These are phyloP conservation scores for Pleurostoma richardsiae DNA, from an alignment of 2,329 filamentous ascomycete species.

Conservation along the genomic window DNA sequence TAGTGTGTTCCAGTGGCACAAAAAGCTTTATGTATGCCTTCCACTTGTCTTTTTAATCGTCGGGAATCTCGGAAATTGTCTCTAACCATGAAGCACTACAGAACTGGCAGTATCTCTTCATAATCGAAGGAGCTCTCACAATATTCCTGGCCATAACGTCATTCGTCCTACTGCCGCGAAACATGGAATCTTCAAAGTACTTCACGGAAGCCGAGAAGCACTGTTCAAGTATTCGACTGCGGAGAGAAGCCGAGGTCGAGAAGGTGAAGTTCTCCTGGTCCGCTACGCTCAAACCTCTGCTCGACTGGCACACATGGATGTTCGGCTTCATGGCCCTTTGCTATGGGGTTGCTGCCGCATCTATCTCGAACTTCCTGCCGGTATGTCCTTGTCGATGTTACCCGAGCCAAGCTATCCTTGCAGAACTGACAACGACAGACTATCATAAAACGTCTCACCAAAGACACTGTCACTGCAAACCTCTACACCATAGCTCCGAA, in stretches of 20 bases:
- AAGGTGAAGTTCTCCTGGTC: constrained; percentile 12
- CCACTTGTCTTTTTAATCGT: no score
- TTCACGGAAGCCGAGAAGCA: constrained; percentile 16
- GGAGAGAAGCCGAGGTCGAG: constrained; percentile 14
- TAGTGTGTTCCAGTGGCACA: no score
- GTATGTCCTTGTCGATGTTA: constrained; percentile 8
- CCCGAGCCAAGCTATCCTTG: no score
- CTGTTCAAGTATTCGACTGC: constrained; percentile 16
- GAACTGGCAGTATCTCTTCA: constrained; percentile 18
- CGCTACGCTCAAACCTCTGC: constrained; percentile 13
- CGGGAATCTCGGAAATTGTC: no score
- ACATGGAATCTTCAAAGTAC: constrained; percentile 13
- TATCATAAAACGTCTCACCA: constrained; percentile 27
- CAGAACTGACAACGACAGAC: no score
- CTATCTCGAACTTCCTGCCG: constrained; percentile 17
- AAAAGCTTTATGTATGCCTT: no score
- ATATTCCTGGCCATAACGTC: constrained; percentile 12
- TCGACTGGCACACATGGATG: constrained; percentile 15
- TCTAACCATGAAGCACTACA: no score
- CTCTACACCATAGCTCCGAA: constrained; percentile 16
- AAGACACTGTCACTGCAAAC: constrained; percentile 16
- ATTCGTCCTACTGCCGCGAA: constrained; percentile 13
- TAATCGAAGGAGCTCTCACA: constrained; percentile 19
- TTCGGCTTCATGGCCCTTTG: constrained; percentile 16
- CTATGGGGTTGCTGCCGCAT: constrained; percentile 17